Percentiles rank a stretch among this genome's conserved stretches.
Evolutionary conservation across 2,329 filamentous ascomycete genomes (phyloP).

Genomic region (Coniochaeta hoffmannii): DNA sequence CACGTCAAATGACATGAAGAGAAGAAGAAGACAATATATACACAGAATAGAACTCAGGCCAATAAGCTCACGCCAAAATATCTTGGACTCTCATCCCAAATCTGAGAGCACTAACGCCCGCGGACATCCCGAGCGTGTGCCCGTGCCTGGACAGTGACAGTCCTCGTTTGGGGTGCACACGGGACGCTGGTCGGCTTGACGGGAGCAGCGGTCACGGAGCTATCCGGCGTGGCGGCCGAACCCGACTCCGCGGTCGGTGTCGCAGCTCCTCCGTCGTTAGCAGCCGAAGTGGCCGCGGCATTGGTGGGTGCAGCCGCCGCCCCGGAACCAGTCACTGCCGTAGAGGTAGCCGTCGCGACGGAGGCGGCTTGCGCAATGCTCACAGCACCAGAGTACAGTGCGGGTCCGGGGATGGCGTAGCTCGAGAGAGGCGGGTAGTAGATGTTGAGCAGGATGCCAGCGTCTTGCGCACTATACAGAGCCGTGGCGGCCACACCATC

Average conservation of each 20-base stretch:
- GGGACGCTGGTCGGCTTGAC: background rate
- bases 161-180: background rate
- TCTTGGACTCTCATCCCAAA: background rate
- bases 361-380: background rate
- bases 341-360: background rate
- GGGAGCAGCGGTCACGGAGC: background rate
- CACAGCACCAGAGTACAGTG: constrained; percentile 4
- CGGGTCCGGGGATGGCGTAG: constrained; percentile 5
- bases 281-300: background rate
- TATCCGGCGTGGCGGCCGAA: background rate
- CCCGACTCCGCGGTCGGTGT: background rate
- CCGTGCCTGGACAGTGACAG: background rate
- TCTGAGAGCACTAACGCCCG: background rate
- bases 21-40: background rate
- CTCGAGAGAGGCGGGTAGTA: constrained; percentile 2
- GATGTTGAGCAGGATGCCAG: constrained; percentile 4
- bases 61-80: background rate
- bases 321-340: background rate
- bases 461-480: background rate
- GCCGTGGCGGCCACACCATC: background rate
- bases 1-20: background rate
- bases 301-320: background rate
- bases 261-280: background rate
- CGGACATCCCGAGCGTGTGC: background rate
- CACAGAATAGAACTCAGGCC: background rate